Conservation (phyloP, 2,329 filamentous ascomycete species). For the Hypoxylon sp. region DNA sequence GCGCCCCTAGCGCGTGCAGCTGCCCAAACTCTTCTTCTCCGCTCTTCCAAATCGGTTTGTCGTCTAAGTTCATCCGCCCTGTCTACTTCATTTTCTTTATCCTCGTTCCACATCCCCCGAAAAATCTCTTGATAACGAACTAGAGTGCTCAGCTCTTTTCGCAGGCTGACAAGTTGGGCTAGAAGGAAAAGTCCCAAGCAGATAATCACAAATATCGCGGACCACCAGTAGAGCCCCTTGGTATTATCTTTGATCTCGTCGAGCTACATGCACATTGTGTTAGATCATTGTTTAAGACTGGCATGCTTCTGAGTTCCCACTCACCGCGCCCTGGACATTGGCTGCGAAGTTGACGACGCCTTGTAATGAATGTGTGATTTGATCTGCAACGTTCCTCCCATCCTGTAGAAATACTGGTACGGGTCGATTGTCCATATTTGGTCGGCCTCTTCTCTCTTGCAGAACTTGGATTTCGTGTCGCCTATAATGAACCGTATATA, state of each 20-base stretch:
- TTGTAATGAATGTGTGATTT: conserved; percentile 11
- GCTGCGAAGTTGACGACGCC: neutral
- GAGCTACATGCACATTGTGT: conserved; percentile 33
- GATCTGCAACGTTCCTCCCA: neutral
- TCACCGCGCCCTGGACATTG: conserved; percentile 28
- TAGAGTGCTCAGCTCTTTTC: conserved; percentile 36
- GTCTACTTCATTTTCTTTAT: conserved; percentile 29
- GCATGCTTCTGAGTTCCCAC: neutral
- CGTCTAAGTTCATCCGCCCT: conserved; percentile 17
- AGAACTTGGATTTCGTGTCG: neutral
- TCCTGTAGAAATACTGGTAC: neutral
- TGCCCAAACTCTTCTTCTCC: neutral
- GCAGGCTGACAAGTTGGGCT: conserved; percentile 37
- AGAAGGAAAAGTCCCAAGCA: conserved; percentile 46
- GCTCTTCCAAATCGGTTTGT: conserved; percentile 16
- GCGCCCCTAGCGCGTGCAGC: neutral
- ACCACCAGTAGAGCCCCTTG: conserved; percentile 46
- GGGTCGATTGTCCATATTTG: conserved; percentile 3
- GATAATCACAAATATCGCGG: conserved; percentile 36
- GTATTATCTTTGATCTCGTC: conserved; percentile 44
- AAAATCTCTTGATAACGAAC: conserved; percentile 45
- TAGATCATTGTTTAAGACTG: neutral
- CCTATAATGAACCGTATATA: neutral
- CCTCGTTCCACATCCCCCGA: conserved; percentile 48
- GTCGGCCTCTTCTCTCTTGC: neutral